These are phyloP conservation scores for Blastobotrys buckinghamii DNA, from an alignment of 1,139 yeast species.

Conservation along the genomic window DNA sequence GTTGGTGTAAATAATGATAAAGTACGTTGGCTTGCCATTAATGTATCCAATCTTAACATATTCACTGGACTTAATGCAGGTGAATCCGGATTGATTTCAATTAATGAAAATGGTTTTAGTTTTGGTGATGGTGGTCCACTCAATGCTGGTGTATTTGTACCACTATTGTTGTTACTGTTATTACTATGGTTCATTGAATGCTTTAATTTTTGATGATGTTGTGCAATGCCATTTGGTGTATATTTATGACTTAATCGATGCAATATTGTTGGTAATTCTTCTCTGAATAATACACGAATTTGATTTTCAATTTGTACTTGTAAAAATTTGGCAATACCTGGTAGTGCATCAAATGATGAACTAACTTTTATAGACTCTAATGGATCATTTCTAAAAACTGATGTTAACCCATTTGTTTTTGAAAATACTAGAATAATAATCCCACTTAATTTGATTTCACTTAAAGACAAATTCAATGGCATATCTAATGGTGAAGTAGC, in stretches of 20 bases:
- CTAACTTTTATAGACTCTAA: conserved; percentile 74
- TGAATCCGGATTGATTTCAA: conserved; percentile 50
- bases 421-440: conserved; percentile 81
- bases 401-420: conserved; percentile 73
- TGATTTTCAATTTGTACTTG: conserved; percentile 80
- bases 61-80: conserved; percentile 63
- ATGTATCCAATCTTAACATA: conserved; percentile 61
- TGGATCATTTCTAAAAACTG: conserved; percentile 86
- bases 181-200: background rate
- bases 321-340: conserved; percentile 72
- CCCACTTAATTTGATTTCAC: conserved; percentile 69
- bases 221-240: conserved; percentile 37
- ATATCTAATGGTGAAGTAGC: conserved; percentile 67
- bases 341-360: conserved; percentile 80
- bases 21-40: conserved; percentile 75
- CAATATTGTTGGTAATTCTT: conserved; percentile 74
- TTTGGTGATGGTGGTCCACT: conserved; percentile 8
- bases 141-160: background rate
- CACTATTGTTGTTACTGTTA: background rate
- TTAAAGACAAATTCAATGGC: conserved; percentile 69
- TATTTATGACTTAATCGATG: conserved; percentile 72
- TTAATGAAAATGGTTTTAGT: conserved; percentile 33
- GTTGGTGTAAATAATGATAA: conserved; percentile 59
- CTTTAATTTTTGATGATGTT: conserved; percentile 9
- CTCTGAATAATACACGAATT: conserved; percentile 73